These are phyloP conservation scores for Phialocephala subalpina DNA, from an alignment of 2,329 filamentous ascomycete genomes.

Conservation along the genomic window DNA sequence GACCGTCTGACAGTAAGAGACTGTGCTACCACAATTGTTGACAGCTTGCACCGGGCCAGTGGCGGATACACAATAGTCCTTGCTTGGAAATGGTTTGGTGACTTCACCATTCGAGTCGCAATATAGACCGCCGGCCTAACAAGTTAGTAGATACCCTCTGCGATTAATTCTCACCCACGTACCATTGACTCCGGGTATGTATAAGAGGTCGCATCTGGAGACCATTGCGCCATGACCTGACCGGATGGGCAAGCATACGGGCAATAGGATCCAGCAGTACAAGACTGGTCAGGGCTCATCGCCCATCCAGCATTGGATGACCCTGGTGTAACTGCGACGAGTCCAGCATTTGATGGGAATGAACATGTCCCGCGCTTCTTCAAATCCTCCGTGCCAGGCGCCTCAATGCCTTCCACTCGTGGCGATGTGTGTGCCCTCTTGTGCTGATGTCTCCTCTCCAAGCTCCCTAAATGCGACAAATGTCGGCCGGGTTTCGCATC, in stretches of 20 bases:
- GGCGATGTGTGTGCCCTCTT: constrained; percentile 37
- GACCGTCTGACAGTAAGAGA: constrained; percentile 83
- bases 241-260: constrained; percentile 80
- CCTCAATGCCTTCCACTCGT: constrained; percentile 31
- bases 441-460: constrained; percentile 39
- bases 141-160: constrained; percentile 25
- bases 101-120: constrained; percentile 73
- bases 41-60: constrained; percentile 69
- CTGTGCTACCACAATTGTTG: constrained; percentile 68
- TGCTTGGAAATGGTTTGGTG: constrained; percentile 72
- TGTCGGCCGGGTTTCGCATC: constrained; percentile 38
- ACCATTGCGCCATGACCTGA: constrained; percentile 82
- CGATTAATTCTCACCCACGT: constrained; percentile 41
- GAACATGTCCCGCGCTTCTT: constrained; percentile 56
- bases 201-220: constrained; percentile 72
- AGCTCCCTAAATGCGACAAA: constrained; percentile 38
- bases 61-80: constrained; percentile 75
- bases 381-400: constrained; percentile 23
- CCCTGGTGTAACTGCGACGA: constrained; percentile 72
- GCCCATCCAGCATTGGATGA: constrained; percentile 78
- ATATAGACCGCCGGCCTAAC: constrained; percentile 75
- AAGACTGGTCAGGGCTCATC: constrained; percentile 78
- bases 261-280: constrained; percentile 73
- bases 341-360: constrained; percentile 71
- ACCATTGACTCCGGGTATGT: constrained; percentile 77